Evolutionary conservation across 495 filamentous ascomycete genomes (phyloP).

Genomic region (Chaetomium fimeti): DNA sequence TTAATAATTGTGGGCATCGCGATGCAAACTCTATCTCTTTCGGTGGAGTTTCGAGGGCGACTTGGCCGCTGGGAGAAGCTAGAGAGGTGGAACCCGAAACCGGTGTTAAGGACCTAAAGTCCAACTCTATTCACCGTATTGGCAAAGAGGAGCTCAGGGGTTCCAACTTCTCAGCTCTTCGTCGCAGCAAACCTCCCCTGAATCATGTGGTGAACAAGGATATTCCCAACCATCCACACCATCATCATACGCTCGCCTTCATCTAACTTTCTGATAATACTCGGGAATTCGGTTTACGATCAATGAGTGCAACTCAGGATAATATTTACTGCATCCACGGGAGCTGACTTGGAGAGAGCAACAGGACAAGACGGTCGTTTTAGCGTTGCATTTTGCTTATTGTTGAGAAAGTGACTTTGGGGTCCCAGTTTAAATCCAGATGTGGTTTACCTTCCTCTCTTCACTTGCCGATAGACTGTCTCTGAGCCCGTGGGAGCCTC

Average conservation of each 20-base stretch:
- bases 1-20: neutral
- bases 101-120: neutral
- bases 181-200: neutral
- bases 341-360: too few relatives aligned
- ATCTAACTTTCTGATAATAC: neutral
- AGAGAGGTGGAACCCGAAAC: neutral
- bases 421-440: neutral
- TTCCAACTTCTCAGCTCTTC: neutral
- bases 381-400: neutral
- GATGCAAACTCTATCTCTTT: neutral
- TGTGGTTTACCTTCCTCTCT: neutral
- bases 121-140: too few relatives aligned
- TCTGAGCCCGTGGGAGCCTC: neutral
- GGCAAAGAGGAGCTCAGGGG: neutral
- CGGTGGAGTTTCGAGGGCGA: constrained; percentile 3
- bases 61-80: neutral
- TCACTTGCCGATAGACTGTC: neutral
- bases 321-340: too few relatives aligned
- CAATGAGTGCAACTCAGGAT: too few relatives aligned
- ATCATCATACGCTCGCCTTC: neutral
- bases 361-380: neutral
- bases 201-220: neutral
- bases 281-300: too few relatives aligned
- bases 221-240: neutral
- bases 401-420: neutral